phyloP scores from a whole-genome alignment of 208 protist species.

The Crithidia thermophila region DNA sequence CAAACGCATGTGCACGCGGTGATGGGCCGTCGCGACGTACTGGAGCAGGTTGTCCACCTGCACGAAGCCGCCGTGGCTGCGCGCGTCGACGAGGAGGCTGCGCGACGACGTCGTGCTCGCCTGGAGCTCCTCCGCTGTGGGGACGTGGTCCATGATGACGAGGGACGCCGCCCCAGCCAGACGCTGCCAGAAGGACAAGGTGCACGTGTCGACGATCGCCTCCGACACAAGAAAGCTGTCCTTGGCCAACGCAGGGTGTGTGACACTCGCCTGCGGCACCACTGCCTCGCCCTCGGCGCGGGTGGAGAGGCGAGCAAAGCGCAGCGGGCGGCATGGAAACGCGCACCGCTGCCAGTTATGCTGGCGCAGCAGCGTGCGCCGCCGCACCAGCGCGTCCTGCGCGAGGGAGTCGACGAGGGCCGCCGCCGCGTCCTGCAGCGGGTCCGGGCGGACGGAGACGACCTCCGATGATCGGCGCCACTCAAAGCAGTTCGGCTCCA shows the following conservation, averaged over 20 bases:
- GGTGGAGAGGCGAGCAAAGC: slow-evolving; percentile 9
- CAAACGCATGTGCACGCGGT: slow-evolving; percentile 22
- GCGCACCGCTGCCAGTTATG: not conserved
- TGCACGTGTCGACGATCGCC: slow-evolving; percentile 40
- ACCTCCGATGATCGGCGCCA: slow-evolving; percentile 20
- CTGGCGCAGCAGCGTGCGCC: slow-evolving; percentile 17
- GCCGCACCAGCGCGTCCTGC: slow-evolving; percentile 6
- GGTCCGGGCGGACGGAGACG: slow-evolving; percentile 4
- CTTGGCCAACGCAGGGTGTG: slow-evolving; percentile 9
- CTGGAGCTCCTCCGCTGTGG: slow-evolving; percentile 18
- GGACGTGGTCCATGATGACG: slow-evolving; percentile 22
- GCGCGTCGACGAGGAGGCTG: slow-evolving; percentile 8
- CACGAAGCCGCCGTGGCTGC: slow-evolving; percentile 29
- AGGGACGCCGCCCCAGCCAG: slow-evolving; percentile 4
- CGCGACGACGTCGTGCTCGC: not conserved
- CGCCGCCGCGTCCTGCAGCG: slow-evolving; percentile 12
- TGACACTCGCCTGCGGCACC: not conserved
- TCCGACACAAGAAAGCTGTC: slow-evolving; percentile 43
- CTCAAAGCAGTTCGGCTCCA: slow-evolving; percentile 22
- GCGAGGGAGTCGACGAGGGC: slow-evolving; percentile 18
- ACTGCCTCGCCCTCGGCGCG: not conserved
- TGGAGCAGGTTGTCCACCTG: slow-evolving; percentile 25
- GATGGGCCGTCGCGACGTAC: slow-evolving; percentile 10
- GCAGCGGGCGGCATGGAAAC: slow-evolving; percentile 30
- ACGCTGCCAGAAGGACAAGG: slow-evolving; percentile 42